phyloP scores from a whole-genome alignment of 352 stramenopile genomes.

The Phytophthora fragariae region DNA sequence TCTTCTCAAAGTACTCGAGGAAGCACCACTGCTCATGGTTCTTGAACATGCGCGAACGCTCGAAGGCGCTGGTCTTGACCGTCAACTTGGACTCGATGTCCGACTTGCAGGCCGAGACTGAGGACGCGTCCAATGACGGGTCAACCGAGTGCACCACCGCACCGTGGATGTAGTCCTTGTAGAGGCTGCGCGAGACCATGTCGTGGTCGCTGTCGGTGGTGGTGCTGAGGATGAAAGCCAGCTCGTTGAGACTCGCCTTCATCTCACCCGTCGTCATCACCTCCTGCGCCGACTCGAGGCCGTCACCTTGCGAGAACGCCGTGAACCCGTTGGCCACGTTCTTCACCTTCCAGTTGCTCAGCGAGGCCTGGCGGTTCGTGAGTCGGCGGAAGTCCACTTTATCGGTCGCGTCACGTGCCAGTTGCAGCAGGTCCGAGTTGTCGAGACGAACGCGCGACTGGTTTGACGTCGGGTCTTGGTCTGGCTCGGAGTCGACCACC shows the following conservation, averaged over 20 bases:
- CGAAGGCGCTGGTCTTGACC: constrained; percentile 49
- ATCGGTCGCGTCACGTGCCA: constrained; percentile 35
- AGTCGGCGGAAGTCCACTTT: constrained; percentile 39
- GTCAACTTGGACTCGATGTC: constrained; percentile 30
- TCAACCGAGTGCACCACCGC: constrained; percentile 43
- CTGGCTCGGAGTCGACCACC: constrained; percentile 26
- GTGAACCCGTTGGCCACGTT: constrained; percentile 43
- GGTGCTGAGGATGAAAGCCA: constrained; percentile 42
- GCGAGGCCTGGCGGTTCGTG: constrained; percentile 34
- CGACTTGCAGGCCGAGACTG: constrained; percentile 14
- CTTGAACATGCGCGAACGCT: constrained; percentile 50
- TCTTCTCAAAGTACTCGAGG: constrained; percentile 44
- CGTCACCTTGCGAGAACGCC: constrained; percentile 42
- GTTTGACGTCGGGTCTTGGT: constrained; percentile 16
- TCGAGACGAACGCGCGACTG: constrained; percentile 27
- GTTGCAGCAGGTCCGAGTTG: constrained; percentile 28
- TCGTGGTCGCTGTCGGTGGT: constrained; percentile 38
- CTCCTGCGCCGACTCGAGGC: constrained; percentile 37
- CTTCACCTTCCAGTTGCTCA: constrained; percentile 48
- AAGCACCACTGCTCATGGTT: constrained; percentile 53
- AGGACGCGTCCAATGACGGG: constrained; percentile 14
- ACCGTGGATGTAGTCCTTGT: constrained; percentile 63
- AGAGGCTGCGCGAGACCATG: constrained; percentile 49
- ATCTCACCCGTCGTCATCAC: constrained; percentile 44
- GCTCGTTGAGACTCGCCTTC: constrained; percentile 49